Evolutionary conservation across 352 stramenopile genomes (phyloP).

Genomic region (Pythium insidiosum): DNA sequence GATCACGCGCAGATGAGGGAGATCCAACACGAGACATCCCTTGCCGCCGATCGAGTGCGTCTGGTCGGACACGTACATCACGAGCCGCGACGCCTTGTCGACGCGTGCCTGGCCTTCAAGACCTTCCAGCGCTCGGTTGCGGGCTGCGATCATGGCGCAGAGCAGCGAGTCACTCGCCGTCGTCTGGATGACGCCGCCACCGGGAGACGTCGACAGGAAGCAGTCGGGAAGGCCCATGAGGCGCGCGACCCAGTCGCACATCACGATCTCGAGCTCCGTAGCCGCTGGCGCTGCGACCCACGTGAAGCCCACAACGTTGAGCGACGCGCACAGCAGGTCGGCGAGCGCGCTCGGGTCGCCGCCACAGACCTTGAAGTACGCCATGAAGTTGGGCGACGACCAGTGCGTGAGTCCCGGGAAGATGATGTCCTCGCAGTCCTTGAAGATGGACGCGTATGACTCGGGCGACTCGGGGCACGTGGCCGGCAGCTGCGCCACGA

Average conservation of each 20-base stretch:
- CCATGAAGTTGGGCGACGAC: constrained; percentile 54
- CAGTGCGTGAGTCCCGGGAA: constrained; percentile 63
- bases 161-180: constrained; percentile 52
- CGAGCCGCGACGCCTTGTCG: constrained; percentile 30
- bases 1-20: constrained; percentile 44
- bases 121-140: constrained; percentile 25
- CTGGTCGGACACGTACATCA: constrained; percentile 63
- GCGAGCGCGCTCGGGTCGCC: constrained; percentile 40
- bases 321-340: constrained; percentile 40
- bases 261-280: constrained; percentile 59
- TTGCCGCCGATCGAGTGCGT: constrained; percentile 63
- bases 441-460: constrained; percentile 52
- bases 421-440: constrained; percentile 44
- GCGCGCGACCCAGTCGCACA: constrained; percentile 62
- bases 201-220: constrained; percentile 38
- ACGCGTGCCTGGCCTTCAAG: constrained; percentile 22
- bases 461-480: constrained; percentile 40
- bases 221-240: constrained; percentile 41
- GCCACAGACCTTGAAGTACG: constrained; percentile 49
- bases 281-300: constrained; percentile 49
- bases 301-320: constrained; percentile 54
- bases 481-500: constrained; percentile 26
- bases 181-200: constrained; percentile 63
- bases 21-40: constrained; percentile 54
- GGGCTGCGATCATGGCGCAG: constrained; percentile 32